Evolutionary conservation across 176 grass and related monocot species (phyloP).

Genomic region (Pontederia paniculata): DNA sequence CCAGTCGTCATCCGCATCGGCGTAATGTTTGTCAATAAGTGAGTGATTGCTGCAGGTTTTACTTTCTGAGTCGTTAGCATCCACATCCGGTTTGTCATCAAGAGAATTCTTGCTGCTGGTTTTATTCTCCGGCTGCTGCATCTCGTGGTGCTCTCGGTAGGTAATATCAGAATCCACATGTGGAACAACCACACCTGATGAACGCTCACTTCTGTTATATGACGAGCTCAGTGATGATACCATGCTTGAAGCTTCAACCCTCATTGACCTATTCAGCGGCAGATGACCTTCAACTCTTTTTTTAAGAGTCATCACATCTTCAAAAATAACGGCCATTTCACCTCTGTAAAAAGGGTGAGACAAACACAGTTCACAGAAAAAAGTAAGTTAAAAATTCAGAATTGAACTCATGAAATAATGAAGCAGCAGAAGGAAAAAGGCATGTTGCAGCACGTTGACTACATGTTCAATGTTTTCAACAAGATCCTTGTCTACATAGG

Average conservation of each 20-base stretch:
- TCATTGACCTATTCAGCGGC: conserved; percentile 7
- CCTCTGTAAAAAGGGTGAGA: conserved; percentile 35
- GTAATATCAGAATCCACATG: background rate
- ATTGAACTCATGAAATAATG: background rate
- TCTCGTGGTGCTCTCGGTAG: too few relatives aligned
- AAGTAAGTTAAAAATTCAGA: background rate
- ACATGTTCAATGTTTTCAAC: too few relatives aligned
- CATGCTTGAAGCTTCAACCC: background rate
- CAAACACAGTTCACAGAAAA: background rate
- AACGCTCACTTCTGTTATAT: conserved; percentile 6
- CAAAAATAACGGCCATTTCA: conserved; percentile 45
- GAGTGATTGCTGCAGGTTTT: conserved; percentile 2
- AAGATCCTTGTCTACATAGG: too few relatives aligned
- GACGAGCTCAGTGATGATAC: background rate
- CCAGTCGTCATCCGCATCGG: conserved; percentile 38
- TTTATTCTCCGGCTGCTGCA: too few relatives aligned
- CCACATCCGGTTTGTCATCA: conserved; percentile 11
- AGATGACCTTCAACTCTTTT: conserved; percentile 28
- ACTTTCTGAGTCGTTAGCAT: conserved; percentile 5
- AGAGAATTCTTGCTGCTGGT: background rate
- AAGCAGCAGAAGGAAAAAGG: too few relatives aligned
- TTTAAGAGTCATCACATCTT: conserved; percentile 38
- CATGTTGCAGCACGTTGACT: too few relatives aligned
- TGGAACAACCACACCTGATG: background rate
- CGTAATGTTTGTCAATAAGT: conserved; percentile 8